These are phyloP conservation scores for Lentinula detonsa DNA, from an alignment of 768 basidiomycete genomes.

Conservation along the genomic window DNA sequence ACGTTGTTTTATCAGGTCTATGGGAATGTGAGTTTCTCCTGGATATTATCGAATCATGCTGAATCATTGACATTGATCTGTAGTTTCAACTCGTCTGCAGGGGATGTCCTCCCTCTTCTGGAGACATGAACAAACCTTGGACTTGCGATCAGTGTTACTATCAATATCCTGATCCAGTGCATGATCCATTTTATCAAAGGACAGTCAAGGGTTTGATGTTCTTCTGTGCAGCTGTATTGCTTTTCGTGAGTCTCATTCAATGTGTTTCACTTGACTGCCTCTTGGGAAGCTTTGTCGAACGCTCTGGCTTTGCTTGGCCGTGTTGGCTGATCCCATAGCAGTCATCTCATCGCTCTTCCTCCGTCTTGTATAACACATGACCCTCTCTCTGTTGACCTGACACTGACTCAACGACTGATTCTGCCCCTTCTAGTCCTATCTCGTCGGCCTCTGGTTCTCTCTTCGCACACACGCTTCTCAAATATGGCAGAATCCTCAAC, in stretches of 20 bases:
- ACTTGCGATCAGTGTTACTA: slow-evolving; percentile 91
- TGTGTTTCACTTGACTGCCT: neutral
- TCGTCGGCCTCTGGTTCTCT: slow-evolving; percentile 98
- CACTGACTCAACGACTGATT: slow-evolving; percentile 4
- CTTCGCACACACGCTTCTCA: slow-evolving; percentile 95
- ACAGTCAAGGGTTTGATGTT: slow-evolving; percentile 96
- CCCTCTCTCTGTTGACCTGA: no score
- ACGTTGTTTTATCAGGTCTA: slow-evolving; percentile 98
- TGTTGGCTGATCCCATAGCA: neutral
- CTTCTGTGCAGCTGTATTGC: slow-evolving; percentile 83
- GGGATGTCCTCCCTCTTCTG: slow-evolving; percentile 58
- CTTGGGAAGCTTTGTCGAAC: neutral
- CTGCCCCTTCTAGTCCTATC: slow-evolving; percentile 65
- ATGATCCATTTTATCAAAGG: slow-evolving; percentile 94
- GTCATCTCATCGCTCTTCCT: no score
- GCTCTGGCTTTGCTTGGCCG: neutral
- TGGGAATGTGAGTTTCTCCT: slow-evolving; percentile 66
- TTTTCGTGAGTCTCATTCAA: slow-evolving; percentile 61
- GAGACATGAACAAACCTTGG: slow-evolving; percentile 54
- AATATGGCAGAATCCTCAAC: slow-evolving; percentile 98
- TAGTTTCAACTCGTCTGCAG: slow-evolving; percentile 87
- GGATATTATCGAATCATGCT: neutral
- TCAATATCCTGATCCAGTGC: slow-evolving; percentile 86
- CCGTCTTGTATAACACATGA: no score
- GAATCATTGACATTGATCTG: neutral